Conservation (phyloP, 2,329 filamentous ascomycete genomes). For the Hymenoscyphus fraxineus region DNA sequence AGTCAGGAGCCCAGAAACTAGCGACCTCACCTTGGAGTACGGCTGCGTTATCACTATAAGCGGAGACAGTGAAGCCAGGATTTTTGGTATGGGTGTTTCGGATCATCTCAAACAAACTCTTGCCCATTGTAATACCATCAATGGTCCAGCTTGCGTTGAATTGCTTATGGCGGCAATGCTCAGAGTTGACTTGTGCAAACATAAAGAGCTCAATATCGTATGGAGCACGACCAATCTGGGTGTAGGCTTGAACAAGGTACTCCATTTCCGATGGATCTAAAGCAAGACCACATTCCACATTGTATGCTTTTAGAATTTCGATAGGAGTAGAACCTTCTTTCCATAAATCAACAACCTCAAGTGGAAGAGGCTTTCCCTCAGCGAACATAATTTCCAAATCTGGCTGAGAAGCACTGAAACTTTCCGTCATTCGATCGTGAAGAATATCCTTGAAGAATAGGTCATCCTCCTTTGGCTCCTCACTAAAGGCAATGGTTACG, state of each 20-base stretch:
- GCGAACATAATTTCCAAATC: constrained; percentile 75
- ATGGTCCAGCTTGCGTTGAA: constrained; percentile 98
- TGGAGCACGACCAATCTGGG: constrained; percentile 58
- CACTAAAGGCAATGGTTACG: constrained; percentile 64
- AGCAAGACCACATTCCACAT: constrained; percentile 77
- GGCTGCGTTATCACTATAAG: constrained; percentile 97
- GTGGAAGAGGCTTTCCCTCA: constrained; percentile 56
- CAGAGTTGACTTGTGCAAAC: constrained; percentile 99
- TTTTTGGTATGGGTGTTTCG: constrained; percentile 85
- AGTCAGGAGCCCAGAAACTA: constrained; percentile 83
- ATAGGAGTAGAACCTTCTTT: constrained; percentile 51
- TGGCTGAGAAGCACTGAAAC: constrained; percentile 63
- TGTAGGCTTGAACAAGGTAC: constrained; percentile 85
- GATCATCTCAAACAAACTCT: constrained; percentile 93
- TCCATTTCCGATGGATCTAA: constrained; percentile 87
- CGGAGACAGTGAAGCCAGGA: constrained; percentile 81
- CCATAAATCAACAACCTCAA: constrained; percentile 72
- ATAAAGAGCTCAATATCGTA: constrained; percentile 93
- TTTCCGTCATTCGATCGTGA: constrained; percentile 95
- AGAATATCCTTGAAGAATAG: constrained; percentile 65
- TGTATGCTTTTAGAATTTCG: constrained; percentile 75
- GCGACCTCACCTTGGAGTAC: constrained; percentile 72
- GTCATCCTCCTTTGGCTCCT: constrained; percentile 41
- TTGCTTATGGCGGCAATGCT: constrained; percentile 78
- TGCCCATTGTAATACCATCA: constrained; percentile 74